A percentile compares a stretch with the other conserved stretches of the same genome.
Evolutionary conservation across 1,139 yeast genomes (phyloP).

Genomic region (Barnettozyma hawaiiensis): DNA sequence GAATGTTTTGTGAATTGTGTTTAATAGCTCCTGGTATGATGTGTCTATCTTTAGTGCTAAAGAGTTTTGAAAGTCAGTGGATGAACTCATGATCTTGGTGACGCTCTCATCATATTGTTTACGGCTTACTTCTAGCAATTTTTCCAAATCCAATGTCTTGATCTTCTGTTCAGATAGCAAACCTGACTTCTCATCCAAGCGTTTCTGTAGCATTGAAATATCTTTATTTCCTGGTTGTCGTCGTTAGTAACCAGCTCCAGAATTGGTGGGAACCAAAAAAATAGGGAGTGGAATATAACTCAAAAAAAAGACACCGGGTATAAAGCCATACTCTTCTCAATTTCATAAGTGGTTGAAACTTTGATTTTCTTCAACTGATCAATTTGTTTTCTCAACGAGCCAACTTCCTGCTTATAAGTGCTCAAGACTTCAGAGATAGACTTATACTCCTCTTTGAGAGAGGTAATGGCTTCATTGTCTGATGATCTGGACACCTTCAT

Average conservation of each 20-base stretch:
- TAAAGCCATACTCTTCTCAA: constrained; percentile 17
- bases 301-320: not conserved
- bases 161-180: constrained; percentile 25
- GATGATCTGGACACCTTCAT: constrained; percentile 10
- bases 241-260: not conserved
- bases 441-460: constrained; percentile 13
- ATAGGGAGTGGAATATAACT: too few species aligned
- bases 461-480: constrained; percentile 9
- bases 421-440: constrained; percentile 4
- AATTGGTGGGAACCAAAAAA: too few species aligned
- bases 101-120: constrained; percentile 19
- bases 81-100: constrained; percentile 1
- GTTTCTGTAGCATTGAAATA: constrained; percentile 16
- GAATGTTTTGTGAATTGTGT: not conserved
- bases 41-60: constrained; percentile 7
- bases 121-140: constrained; percentile 14
- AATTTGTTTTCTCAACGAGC: constrained; percentile 16
- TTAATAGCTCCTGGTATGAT: not conserved
- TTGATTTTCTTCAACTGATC: constrained; percentile 22
- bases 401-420: constrained; percentile 11
- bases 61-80: constrained; percentile 1
- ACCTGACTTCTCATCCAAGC: constrained; percentile 24
- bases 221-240: constrained; percentile 20
- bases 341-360: constrained; percentile 17
- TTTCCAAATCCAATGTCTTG: constrained; percentile 20